Conservation (phyloP, 2,329 filamentous ascomycete genomes). For the Cryphonectria carpinicola region DNA sequence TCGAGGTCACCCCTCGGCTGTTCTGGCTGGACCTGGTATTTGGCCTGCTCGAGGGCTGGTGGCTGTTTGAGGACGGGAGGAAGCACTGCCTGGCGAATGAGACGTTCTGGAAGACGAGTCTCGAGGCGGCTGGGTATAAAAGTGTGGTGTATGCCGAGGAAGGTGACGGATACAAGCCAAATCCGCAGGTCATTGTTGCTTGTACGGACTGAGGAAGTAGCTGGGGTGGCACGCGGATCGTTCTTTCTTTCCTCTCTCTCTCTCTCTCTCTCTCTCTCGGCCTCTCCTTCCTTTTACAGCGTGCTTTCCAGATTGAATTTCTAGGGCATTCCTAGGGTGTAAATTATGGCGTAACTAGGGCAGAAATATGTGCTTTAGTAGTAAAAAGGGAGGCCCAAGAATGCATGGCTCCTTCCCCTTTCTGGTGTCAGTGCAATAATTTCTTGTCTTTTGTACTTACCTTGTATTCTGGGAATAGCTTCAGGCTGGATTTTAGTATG, state of each 20-base stretch:
- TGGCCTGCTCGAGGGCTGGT: slow-evolving; percentile 45
- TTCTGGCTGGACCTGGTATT: slow-evolving; percentile 41
- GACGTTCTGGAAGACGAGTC: background rate
- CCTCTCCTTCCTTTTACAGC: background rate
- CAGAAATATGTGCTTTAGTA: background rate
- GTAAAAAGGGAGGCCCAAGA: background rate
- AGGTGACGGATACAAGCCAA: background rate
- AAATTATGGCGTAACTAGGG: background rate
- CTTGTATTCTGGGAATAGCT: background rate
- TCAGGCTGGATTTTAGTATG: background rate
- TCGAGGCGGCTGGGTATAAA: background rate
- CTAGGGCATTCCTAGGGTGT: background rate
- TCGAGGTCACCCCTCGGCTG: slow-evolving; percentile 37
- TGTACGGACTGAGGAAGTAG: background rate
- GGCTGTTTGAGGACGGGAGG: slow-evolving; percentile 41
- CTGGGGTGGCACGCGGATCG: background rate
- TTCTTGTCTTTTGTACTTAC: background rate
- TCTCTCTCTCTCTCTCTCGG: too few relatives aligned
- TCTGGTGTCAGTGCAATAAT: background rate
- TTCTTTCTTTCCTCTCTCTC: background rate
- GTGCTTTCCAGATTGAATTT: background rate
- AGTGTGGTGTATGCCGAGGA: background rate
- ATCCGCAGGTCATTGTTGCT: background rate
- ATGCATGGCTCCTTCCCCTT: background rate
- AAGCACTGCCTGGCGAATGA: slow-evolving; percentile 30